Evolutionary conservation across 208 protist genomes (phyloP), one percentile per base, ranked within the genome.

Genomic region (Porcisia deanei): DNA sequence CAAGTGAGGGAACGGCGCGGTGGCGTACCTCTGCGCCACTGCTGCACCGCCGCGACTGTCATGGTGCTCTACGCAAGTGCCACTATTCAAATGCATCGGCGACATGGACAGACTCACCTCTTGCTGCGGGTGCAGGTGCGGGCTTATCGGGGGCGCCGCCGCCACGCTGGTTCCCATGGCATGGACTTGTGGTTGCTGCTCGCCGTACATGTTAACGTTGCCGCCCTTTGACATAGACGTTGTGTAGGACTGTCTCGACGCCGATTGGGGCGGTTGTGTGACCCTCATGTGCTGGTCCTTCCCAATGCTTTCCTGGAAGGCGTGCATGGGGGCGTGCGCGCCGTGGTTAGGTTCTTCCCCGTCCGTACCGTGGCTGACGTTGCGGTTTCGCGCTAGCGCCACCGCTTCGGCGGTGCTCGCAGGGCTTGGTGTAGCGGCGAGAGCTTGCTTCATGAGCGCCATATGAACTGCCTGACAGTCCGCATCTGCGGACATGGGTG

Each of bases 381-480:
- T 45, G 68, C n/a, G 18, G 52, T 61, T 30, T n/a, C 18, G 54
- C 68, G 9, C 16, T 9, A 47, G 68, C 53, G 45, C 25, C 66
- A 12, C 30, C 22, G 43, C 66, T 18, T 22, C 18, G 12, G 39
- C 49, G 5, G 52, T 25, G 16, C 18, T 34, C 6, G n/a, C 53
- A 20, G 52, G 34, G 34, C 49, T 45, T 59, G 20, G 49, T 22
- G 68, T 49, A 22, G 73, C 73, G 0, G 64, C 63, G 41, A 75
- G 2, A 6, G 71, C 71, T 58, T 81, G 75, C 76, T 75, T 70
- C 77, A 85, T 83, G 58, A 82, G 74, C 49, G 53, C 71, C 30
- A 88, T 60, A 71, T 94, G 80, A 59, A 96, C 87, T 8, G 82
- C 82, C 69, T 80, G 69, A 8, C 90, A 76, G 49, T 94, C 90